Evolutionary conservation across 78 protist genomes (phyloP).

Genomic region (Chrysochromulina tobinii): DNA sequence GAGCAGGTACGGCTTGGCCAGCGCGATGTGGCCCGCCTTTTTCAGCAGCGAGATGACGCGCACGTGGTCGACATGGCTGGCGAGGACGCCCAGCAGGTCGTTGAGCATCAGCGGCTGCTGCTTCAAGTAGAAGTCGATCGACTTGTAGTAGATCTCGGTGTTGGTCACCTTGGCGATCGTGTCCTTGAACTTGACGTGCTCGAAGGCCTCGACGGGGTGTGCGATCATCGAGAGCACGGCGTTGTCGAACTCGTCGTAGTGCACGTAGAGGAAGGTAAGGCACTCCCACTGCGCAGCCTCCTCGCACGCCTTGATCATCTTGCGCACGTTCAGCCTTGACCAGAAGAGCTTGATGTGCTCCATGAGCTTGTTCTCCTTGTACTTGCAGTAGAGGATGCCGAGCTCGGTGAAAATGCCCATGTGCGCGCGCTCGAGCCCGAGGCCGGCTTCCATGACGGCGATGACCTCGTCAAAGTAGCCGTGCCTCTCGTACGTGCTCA

Average conservation of each 20-base stretch:
- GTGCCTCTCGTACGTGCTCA: neutral
- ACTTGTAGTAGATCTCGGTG: conserved; percentile 91
- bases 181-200: conserved; percentile 87
- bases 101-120: conserved; percentile 59
- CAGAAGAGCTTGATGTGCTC: conserved; percentile 93
- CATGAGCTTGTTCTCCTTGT: conserved; percentile 79
- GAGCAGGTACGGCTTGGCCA: conserved; percentile 81
- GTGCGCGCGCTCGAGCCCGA: conserved; percentile 93
- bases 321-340: conserved; percentile 90
- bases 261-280: conserved; percentile 89
- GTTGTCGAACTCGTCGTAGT: conserved; percentile 95
- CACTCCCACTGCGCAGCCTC: conserved; percentile 89
- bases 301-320: conserved; percentile 84
- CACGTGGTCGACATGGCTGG: conserved; percentile 60
- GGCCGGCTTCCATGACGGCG: conserved; percentile 86
- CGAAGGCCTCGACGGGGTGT: conserved; percentile 94
- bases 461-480: conserved; percentile 93
- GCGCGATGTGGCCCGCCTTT: conserved; percentile 62
- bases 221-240: conserved; percentile 93
- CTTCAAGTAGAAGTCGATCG: conserved; percentile 86
- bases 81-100: conserved; percentile 84
- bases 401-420: conserved; percentile 98
- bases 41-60: conserved; percentile 80
- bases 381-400: conserved; percentile 92
- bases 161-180: conserved; percentile 85